Evolutionary conservation across 169 alveolate genomes (phyloP).

Genomic region (Cryptosporidium viatorum): DNA sequence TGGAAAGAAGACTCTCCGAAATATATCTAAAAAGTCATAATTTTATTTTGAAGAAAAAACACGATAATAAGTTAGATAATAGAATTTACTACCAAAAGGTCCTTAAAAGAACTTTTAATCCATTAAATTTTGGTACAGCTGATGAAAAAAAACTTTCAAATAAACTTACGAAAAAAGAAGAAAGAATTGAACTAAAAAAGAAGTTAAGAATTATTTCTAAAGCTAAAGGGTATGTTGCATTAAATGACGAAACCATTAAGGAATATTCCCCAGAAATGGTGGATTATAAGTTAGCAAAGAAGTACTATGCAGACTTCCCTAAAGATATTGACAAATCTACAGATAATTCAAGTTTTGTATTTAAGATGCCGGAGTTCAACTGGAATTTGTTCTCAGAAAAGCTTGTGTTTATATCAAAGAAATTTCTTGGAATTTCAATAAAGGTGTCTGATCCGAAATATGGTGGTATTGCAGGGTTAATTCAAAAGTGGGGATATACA

Average conservation of each 20-base stretch:
- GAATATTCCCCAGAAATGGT: constrained; percentile 39
- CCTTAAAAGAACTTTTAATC: constrained; percentile 12
- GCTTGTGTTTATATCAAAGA: constrained; percentile 15
- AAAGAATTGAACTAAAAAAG: constrained; percentile 35
- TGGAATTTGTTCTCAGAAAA: constrained; percentile 34
- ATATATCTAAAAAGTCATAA: constrained; percentile 51
- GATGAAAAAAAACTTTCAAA: neutral
- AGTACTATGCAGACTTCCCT: constrained; percentile 50
- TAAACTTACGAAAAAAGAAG: constrained; percentile 41
- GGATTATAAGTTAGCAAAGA: constrained; percentile 49
- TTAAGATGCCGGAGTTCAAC: constrained; percentile 47
- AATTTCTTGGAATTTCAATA: constrained; percentile 28
- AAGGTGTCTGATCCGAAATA: constrained; percentile 49
- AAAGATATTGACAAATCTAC: neutral
- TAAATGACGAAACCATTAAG: constrained; percentile 27
- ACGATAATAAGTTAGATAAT: neutral
- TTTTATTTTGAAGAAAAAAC: neutral
- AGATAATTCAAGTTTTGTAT: neutral
- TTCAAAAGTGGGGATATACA: constrained; percentile 67
- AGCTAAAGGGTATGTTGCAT: constrained; percentile 64
- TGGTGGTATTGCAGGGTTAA: constrained; percentile 32
- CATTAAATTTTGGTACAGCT: neutral
- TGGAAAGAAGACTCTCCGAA: constrained; percentile 27
- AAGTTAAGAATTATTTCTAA: constrained; percentile 50
- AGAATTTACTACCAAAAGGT: constrained; percentile 13